Conservation (phyloP, 768 basidiomycete genomes). For the Pisolithus tinctorius region DNA sequence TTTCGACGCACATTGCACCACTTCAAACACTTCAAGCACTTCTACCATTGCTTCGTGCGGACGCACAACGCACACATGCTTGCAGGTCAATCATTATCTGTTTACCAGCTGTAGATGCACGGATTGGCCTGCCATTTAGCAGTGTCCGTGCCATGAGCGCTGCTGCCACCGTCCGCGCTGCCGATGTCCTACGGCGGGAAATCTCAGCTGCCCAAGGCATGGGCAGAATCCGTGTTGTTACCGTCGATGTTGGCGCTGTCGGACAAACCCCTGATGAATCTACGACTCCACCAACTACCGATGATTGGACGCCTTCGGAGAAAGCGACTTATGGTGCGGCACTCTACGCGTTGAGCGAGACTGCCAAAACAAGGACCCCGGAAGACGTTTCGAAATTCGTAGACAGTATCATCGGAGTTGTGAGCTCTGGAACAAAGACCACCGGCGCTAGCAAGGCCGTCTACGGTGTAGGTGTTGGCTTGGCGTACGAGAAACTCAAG, state of each 20-base stretch:
- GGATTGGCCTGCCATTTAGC: constrained; percentile 66
- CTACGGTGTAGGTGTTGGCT: constrained; percentile 40
- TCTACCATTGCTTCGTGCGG: constrained; percentile 67
- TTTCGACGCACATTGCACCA: constrained; percentile 69
- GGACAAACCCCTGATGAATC: constrained; percentile 17
- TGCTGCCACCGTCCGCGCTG: constrained; percentile 61
- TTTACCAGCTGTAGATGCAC: constrained; percentile 64
- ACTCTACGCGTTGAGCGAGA: constrained; percentile 44
- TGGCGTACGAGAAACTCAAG: constrained; percentile 32
- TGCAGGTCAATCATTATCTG: constrained; percentile 57
- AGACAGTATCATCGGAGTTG: constrained; percentile 49
- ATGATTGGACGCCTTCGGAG: constrained; percentile 70
- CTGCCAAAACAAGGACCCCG: constrained; percentile 42
- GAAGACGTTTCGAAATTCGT: constrained; percentile 55
- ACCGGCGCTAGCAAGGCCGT: constrained; percentile 33
- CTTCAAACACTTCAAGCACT: constrained; percentile 71
- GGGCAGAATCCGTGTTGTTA: constrained; percentile 45
- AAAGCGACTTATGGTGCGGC: constrained; percentile 67
- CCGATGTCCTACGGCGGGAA: constrained; percentile 72
- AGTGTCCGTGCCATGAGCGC: constrained; percentile 69
- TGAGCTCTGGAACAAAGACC: constrained; percentile 45
- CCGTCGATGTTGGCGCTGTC: constrained; percentile 68
- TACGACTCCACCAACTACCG: constrained; percentile 44
- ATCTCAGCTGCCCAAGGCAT: constrained; percentile 62
- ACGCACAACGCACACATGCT: constrained; percentile 45